phyloP scores from a whole-genome alignment of 768 basidiomycete species.

The Tricholoma saponaceum region DNA sequence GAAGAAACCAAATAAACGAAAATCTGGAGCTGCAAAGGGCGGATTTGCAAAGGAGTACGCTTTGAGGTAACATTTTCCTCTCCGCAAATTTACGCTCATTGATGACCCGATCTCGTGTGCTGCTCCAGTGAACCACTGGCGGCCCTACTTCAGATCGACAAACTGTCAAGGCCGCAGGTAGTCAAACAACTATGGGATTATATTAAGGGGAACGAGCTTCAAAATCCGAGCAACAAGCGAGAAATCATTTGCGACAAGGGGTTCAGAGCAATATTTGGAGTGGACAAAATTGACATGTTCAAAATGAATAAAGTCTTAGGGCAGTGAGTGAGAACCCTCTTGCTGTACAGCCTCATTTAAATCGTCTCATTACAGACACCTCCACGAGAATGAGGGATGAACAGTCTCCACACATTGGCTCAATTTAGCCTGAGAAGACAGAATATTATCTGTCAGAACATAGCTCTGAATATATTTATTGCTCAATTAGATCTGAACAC shows the following conservation, averaged over 20 bases:
- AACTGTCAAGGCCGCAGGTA: constrained; percentile 81
- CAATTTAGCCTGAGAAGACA: not conserved
- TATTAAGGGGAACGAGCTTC: constrained; percentile 76
- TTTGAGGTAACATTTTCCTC: constrained; percentile 50
- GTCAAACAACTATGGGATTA: constrained; percentile 91
- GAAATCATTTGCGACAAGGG: constrained; percentile 82
- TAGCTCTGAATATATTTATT: constrained; percentile 1
- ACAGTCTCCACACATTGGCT: not conserved
- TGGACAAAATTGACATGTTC: constrained; percentile 89
- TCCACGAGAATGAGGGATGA: constrained; percentile 29
- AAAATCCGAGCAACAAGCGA: constrained; percentile 80
- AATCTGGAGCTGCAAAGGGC: constrained; percentile 53
- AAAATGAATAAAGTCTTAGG: constrained; percentile 91
- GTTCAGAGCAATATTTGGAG: constrained; percentile 71
- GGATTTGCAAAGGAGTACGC: constrained; percentile 77
- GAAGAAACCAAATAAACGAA: constrained; percentile 31
- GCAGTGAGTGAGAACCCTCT: constrained; percentile 42
- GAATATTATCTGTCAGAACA: not conserved
- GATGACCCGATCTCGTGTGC: constrained; percentile 6
- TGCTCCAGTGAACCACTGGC: constrained; percentile 64
- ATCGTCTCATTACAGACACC: constrained; percentile 23
- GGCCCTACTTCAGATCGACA: constrained; percentile 59
- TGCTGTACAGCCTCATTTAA: not conserved
- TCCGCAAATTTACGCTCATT: not conserved
- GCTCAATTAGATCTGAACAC: not conserved